Evolutionary conservation across 306 rosid genomes (phyloP), one percentile per base, ranked within the genome.

Genomic region (Trifolium pratense): DNA sequence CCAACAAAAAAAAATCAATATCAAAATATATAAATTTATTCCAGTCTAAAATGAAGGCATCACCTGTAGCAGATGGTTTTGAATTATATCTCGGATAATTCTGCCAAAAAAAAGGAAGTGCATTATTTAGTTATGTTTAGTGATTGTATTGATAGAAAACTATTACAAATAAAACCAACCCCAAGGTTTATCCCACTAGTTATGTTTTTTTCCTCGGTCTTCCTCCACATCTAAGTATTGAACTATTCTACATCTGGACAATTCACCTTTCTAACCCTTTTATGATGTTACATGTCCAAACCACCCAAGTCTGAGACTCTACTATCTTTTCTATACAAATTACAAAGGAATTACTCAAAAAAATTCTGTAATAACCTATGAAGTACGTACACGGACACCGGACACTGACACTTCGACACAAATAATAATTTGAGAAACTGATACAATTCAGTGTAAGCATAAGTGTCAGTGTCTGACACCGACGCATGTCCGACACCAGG

Each of bases 1-100:
- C 16, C 36, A 53, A 7, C 9, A 55, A 55, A 55, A 57, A 55
- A 57, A 23, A 57, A 57, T 2, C 40, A 80, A 48, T 39, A 42
- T 39, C 2, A 65, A 59, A 26, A 59, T 21, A 68, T 18, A 63
- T 64, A 64, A 69, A 71, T 63, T 9, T 46, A 82, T 58, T 76
- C 42, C 53, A 72, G 52, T 52, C 53, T 79, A 7, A 64, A 51
- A 56, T 37, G 74, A 78, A 80, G 62, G 78, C 75, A 79, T 84
- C 74, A 91, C 99, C 96, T 94, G 99, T 56, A 94, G 80, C 40
- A 94, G 90, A 84, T 94, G 99, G 73, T 94, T 94, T 80, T 94
- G 99, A 84, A 94, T 89, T 49, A 94, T 94, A 84, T 94, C 99
- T 5, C 99, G 96, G 73, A 94, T 94, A 57, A 94, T 94, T 76